Conservation (phyloP, 768 basidiomycete genomes). For the Boletus edulis region DNA sequence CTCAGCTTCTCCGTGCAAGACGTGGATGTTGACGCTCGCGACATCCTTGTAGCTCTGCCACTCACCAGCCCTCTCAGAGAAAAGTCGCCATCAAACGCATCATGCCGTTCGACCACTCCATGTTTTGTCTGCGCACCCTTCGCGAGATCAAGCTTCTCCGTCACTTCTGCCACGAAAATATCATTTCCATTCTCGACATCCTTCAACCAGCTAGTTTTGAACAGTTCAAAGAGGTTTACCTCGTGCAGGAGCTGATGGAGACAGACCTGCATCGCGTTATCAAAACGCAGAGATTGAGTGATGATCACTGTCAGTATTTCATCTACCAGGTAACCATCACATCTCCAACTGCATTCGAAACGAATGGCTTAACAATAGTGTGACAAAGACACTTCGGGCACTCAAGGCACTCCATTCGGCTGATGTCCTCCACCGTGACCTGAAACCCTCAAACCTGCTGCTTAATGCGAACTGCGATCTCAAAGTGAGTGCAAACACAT, state of each 20-base stretch:
- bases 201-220: conserved; percentile 74
- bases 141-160: conserved; percentile 92
- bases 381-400: conserved; percentile 73
- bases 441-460: conserved; percentile 94
- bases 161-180: conserved; percentile 83
- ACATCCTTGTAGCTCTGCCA: conserved; percentile 51
- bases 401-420: conserved; percentile 94
- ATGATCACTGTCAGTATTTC: conserved; percentile 97
- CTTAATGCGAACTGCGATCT: conserved; percentile 97
- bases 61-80: conserved; percentile 72
- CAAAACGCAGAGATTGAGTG: conserved; percentile 87
- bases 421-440: conserved; percentile 91
- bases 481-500: conserved; percentile 53
- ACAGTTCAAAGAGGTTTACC: conserved; percentile 82
- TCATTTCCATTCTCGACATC: conserved; percentile 95
- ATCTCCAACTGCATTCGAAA: not conserved
- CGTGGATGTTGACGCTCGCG: not conserved
- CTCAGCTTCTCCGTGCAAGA: not conserved
- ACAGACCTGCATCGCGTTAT: conserved; percentile 97
- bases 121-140: conserved; percentile 84
- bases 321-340: conserved; percentile 75
- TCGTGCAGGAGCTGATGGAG: conserved; percentile 78
- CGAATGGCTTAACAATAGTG: not conserved
- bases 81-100: conserved; percentile 97
- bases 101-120: conserved; percentile 90